Base-by-base conservation (phyloP, 768 basidiomycete genomes). In the Boletus rubroflammeus region DNA sequence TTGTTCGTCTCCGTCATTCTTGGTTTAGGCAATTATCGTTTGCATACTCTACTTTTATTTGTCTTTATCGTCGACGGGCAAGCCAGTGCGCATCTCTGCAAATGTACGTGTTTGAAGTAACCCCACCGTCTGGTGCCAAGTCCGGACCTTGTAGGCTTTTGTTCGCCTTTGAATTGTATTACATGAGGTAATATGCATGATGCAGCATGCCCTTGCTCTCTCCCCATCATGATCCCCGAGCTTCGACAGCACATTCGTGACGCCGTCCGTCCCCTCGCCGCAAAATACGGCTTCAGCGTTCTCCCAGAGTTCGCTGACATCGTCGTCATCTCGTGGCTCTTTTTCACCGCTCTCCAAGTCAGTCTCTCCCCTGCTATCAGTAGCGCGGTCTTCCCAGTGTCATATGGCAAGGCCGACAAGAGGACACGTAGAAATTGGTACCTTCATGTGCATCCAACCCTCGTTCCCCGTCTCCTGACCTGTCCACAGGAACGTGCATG, bases 381-480 rank as follows among this genome's bases (percentile, higher is more conserved):
- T 60, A 68, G 62, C 28, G 63, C 67, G 17, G 69, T 79, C 60
- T 83, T 78, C 55, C 80, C 80, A 1, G 60, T 68, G 7, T 76
- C 76, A 26, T 87, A 80, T 69, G 79, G 73, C 23, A 75, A 69
- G 53, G 76, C 81, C 52, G 67, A 72, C 34, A 72, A 66, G 57
- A 71, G 74, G 45, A 78, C 76, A 2, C 74, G 76, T 57, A 85
- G 83, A 62, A 85, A 81, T 56, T 89, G 87, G 86, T 86, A 34
- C 19, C 6, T 28, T 15, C 32, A 9, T 41, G 29, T 19, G 21
- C n/a, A 21, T 42, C 15, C 38, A 5, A 4, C 51, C 47, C 23
- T 44, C n/a, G 1, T 15, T 7, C 11, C 35, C 25, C 2, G n/a
- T 26, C n/a, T 19, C 36, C 43, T 54, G n/a, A 62, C 35, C 15